phyloP scores from a whole-genome alignment of 352 stramenopile genomes.

The Phytophthora boehmeriae region DNA sequence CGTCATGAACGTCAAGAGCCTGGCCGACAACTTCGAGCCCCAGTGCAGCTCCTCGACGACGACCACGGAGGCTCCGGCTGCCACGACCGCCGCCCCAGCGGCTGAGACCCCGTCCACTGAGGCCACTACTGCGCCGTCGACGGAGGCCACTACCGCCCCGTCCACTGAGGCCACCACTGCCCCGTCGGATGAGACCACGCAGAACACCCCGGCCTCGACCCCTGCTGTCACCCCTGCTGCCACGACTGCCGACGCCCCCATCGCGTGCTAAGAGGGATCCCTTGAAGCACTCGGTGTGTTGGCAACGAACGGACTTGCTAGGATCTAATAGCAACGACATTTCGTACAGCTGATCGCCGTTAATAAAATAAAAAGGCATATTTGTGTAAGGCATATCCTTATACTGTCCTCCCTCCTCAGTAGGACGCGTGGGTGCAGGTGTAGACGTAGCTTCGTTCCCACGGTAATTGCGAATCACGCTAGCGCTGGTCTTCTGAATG shows the following conservation, averaged over 20 bases:
- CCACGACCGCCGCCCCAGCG: slow-evolving; percentile 1
- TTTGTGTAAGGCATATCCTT: slow-evolving; percentile 29
- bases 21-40: slow-evolving; percentile 39
- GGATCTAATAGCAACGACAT: slow-evolving; percentile 18
- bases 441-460: no score
- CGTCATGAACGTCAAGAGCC: slow-evolving; percentile 44
- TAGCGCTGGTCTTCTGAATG: no score
- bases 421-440: no score
- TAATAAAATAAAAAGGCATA: slow-evolving; percentile 34
- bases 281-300: slow-evolving; percentile 10
- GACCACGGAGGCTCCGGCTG: slow-evolving; percentile 14
- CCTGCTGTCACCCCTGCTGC: slow-evolving; percentile 11
- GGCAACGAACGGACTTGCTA: slow-evolving; percentile 21
- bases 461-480: no score
- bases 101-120: slow-evolving; percentile 2
- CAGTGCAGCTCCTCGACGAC: slow-evolving; percentile 26
- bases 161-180: not conserved
- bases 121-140: not conserved
- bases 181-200: not conserved
- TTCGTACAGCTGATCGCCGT: slow-evolving; percentile 24
- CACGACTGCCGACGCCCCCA: slow-evolving; percentile 9
- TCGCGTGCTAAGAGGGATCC: slow-evolving; percentile 25
- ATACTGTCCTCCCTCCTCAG: no score
- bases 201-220: slow-evolving; percentile 2
- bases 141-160: not conserved